Conservation (phyloP, 306 rosid species). For the Hippophae tibetana region DNA sequence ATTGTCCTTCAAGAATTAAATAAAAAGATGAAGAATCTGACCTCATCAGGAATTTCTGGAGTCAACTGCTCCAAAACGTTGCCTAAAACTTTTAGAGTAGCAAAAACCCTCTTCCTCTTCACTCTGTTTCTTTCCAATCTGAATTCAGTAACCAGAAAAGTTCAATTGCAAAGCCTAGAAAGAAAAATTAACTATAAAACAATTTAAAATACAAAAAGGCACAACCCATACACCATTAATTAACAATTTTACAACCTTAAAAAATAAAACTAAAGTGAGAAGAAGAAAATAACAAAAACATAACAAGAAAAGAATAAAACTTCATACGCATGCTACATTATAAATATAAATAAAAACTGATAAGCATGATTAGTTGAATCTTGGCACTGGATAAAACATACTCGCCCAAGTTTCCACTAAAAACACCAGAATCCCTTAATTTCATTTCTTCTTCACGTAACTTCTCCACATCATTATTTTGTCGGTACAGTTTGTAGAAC, state of each 20-base stretch:
- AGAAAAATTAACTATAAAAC: neutral
- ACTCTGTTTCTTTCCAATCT: slow-evolving; percentile 85
- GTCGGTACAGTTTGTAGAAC: slow-evolving; percentile 72
- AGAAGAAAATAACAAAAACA: too few relatives aligned
- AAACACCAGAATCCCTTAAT: slow-evolving; percentile 74
- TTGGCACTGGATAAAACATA: slow-evolving; percentile 32
- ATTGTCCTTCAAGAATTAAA: neutral
- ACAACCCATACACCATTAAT: too few relatives aligned
- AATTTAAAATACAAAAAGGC: too few relatives aligned
- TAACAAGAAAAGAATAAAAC: too few relatives aligned
- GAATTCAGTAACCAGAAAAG: slow-evolving; percentile 12
- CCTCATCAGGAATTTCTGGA: slow-evolving; percentile 85
- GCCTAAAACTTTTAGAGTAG: slow-evolving; percentile 74
- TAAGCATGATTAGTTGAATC: neutral
- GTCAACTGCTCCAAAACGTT: slow-evolving; percentile 70
- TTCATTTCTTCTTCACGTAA: slow-evolving; percentile 74
- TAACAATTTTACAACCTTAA: too few relatives aligned
- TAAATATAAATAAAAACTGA: slow-evolving; percentile 2
- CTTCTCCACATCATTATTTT: slow-evolving; percentile 62
- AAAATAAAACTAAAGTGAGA: too few relatives aligned
- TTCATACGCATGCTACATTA: neutral
- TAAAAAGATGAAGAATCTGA: slow-evolving; percentile 25
- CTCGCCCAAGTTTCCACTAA: slow-evolving; percentile 88
- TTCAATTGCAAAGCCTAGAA: neutral
- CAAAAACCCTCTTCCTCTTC: slow-evolving; percentile 80